A percentile compares a stretch with the other conserved stretches of the same genome.
phyloP scores from a whole-genome alignment of 495 filamentous ascomycete genomes.

The Penicillium cinerascens region DNA sequence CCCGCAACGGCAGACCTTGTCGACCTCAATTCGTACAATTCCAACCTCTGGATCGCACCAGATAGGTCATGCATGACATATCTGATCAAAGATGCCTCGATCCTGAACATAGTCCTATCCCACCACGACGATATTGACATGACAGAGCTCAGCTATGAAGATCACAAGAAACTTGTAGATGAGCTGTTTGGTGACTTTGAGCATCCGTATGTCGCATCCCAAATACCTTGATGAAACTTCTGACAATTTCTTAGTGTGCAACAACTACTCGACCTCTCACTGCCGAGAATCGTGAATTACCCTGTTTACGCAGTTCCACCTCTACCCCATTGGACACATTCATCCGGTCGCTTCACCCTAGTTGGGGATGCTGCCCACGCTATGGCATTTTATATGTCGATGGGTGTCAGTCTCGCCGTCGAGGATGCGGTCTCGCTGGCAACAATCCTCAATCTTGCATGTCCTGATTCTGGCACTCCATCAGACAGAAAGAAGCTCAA shows the following conservation, averaged over 20 bases:
- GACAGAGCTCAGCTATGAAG: not conserved
- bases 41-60: conserved; percentile 5
- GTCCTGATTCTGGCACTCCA: not conserved
- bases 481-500: not conserved
- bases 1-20: not conserved
- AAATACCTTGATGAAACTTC: not conserved
- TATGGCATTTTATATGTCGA: conserved; percentile 7
- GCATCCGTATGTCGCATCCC: not conserved
- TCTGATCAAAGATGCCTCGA: conserved; percentile 2
- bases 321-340: not conserved
- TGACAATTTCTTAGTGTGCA: not conserved
- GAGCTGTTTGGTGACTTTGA: not conserved
- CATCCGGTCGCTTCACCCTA: conserved; percentile 1
- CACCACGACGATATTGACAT: not conserved
- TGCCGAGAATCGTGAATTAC: not conserved
- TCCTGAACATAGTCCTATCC: conserved; percentile 3
- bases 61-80: conserved; percentile 3
- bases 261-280: not conserved
- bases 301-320: conserved; percentile 3
- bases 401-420: conserved; percentile 4
- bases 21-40: not conserved
- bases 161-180: not conserved
- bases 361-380: conserved; percentile 4
- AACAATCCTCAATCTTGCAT: not conserved
- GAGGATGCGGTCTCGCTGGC: conserved; percentile 2